These are phyloP conservation scores for Neocatenulostroma microsporum DNA, from an alignment of 2,329 filamentous ascomycete species.

Conservation along the genomic window DNA sequence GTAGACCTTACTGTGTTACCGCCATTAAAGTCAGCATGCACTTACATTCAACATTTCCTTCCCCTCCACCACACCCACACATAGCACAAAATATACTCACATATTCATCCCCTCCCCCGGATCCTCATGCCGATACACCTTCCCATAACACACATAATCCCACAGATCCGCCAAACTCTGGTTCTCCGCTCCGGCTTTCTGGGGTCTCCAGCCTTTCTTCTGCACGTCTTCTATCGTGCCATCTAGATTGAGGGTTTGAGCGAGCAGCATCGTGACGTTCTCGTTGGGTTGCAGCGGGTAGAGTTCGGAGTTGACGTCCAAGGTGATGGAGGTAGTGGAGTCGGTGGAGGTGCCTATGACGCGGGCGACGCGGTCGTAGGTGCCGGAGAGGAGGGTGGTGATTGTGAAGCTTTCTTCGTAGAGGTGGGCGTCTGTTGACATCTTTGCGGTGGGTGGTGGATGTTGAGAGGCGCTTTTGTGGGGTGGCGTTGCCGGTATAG, in stretches of 20 bases:
- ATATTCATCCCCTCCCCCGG: slow-evolving; percentile 68
- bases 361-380: slow-evolving; percentile 93
- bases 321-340: slow-evolving; percentile 64
- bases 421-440: slow-evolving; percentile 73
- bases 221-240: slow-evolving; percentile 53
- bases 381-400: slow-evolving; percentile 68
- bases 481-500: no score
- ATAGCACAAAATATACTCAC: slow-evolving; percentile 48
- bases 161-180: slow-evolving; percentile 65
- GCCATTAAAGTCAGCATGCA: no score
- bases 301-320: slow-evolving; percentile 92
- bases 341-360: slow-evolving; percentile 70
- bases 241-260: slow-evolving; percentile 78
- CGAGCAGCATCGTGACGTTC: slow-evolving; percentile 70
- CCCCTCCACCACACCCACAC: not conserved
- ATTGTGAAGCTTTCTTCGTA: slow-evolving; percentile 90
- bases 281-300: slow-evolving; percentile 72
- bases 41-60: no score
- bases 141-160: slow-evolving; percentile 82
- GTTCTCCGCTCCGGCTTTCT: slow-evolving; percentile 43
- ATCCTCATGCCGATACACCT: slow-evolving; percentile 84
- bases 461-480: no score
- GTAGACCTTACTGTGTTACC: slow-evolving; percentile 69
- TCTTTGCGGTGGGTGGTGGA: slow-evolving; percentile 34
- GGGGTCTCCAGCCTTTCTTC: slow-evolving; percentile 62